Evolutionary conservation across 345 rosid species (phyloP), one percentile per base, ranked within the genome.

Genomic region (Pseudoturritis turrita): DNA sequence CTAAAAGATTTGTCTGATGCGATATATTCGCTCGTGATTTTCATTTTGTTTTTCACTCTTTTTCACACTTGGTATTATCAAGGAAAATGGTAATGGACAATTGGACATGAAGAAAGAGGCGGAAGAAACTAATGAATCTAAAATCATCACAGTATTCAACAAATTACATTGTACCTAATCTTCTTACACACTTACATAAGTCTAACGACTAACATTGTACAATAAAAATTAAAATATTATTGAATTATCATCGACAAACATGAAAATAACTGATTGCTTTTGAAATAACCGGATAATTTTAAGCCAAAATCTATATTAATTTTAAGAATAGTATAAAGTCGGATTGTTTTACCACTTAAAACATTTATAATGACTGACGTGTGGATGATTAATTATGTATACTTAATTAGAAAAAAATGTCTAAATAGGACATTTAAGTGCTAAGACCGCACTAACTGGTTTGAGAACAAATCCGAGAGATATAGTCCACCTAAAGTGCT

Each of bases 361-460:
- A n/a, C n/a, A n/a, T n/a, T n/a, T n/a, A 29, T 0, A 29, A 29
- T 29, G 33, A 5, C 8, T 3, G 7, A n/a, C 33, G 33, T 6
- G 7, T 29, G 33, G n/a, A n/a, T n/a, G 33, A 29, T 29, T 29
- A 19, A 58, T n/a, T n/a, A n/a, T n/a, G n/a, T n/a, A n/a, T n/a
- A n/a, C 17, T 26, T 57, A 15, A 10, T 55, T 39, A 49, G 33
- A 52, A 62, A 23, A 13, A 71, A 36, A 55, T n/a, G n/a, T n/a
- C n/a, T 50, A 39, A 7, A 29, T 41, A 13, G 23, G 19, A 25
- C 31, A 65, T 26, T 50, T 11, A 75, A 23, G 93, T 89, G n/a
- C n/a, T n/a, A n/a, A n/a, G n/a, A n/a, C n/a, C n/a, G n/a, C n/a
- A n/a, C n/a, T n/a, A n/a, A n/a, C n/a, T n/a, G n/a, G n/a, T n/a